Base-by-base conservation (phyloP, 495 filamentous ascomycete species). In the Penicillium maclennaniae region DNA sequence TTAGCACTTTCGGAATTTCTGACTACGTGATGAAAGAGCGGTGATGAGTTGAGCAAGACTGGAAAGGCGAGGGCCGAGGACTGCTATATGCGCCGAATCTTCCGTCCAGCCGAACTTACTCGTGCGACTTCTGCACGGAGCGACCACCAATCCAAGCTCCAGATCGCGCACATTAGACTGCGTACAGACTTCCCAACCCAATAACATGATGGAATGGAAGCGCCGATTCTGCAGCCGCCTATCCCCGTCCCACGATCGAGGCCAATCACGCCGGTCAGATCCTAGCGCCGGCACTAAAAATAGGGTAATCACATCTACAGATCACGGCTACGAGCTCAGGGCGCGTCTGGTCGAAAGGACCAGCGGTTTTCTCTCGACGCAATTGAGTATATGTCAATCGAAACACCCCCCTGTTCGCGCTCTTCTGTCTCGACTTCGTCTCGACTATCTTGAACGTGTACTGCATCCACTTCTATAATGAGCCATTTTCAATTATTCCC, bases 401-500 rank as follows among this genome's bases (percentile, higher is more conserved):
- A 45, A 53, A 59, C 49, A 49, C 39, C 63, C 60, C 54, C 58
- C 46, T 49, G 37, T 23, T 57, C 54, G 53, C 27, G 48, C 27
- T 53, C 31, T 48, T 34, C 27, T 31, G 38, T 31, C 37, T 31
- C 8, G 44, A 34, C 31, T 34, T 12, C 10, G 9, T 34, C 31
- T 34, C 31, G 14, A 12, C 31, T 12, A 12, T 34, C 14, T 34
- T 34, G 31, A 16, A 47, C 37, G 36, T 38, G 17, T 38, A 25
- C 16, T 26, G 23, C 45, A 38, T 16, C 40, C 17, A 19, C 23
- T 45, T 27, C 26, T 54, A 63, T 34, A 23, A 73, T 72, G 70
- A 73, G 59, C 56, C 72, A 74, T 51, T 78, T 84, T 49, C 76
- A 81, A 57, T 64, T 84, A 43, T 83, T 84, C 45, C 81, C 81